Base-by-base conservation (phyloP, 805 yeast genomes). In the Cyberlindnera mississippiensis region DNA sequence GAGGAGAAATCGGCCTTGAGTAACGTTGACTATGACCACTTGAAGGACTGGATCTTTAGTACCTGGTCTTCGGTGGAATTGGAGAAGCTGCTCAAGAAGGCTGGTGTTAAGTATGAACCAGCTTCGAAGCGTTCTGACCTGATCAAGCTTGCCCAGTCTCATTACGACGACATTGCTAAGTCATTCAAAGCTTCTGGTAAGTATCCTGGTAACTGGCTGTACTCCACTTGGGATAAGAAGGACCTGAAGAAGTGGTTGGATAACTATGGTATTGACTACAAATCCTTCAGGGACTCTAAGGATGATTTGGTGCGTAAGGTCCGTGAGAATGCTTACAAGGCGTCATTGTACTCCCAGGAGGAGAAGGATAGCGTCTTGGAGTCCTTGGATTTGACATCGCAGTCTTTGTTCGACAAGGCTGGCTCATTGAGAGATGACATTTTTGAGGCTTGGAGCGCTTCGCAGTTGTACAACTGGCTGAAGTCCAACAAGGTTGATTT, bases 391-490 rank as follows among this genome's bases (percentile, higher is more conserved):
- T 46, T 69, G 33, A 57, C 67, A 10, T 54, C 61, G 33, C 59
- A 61, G 38, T 51, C 62, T 6, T 47, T 69, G 4, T 64, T 64
- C 38, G 72, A 71, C 42, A 64, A 63, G 37, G 55, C 63, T 12
- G 72, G 71, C 14, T 43, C 61, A 22, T 51, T 72, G 44, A 70
- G 67, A 49, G 71, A 68, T 28, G 67, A 67, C 29, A 61, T 72
- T 16, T 71, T 77, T 55, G 66, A 75, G 44, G 60, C 67, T 14
- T 78, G 83, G 83, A 60, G 76, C 4, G 66, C 72, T 19, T 64
- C 71, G 4, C 84, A 80, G 51, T 59, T 81, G 44, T 63, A 68
- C 51, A 72, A 71, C 45, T 81, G 85, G 77, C 59, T 82, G 27
- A 59, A 66, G 41, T 55, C 63, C 31, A 77, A 75, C 52, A 73